phyloP scores from a whole-genome alignment of 805 yeast genomes.

The Ogataea allantospora region DNA sequence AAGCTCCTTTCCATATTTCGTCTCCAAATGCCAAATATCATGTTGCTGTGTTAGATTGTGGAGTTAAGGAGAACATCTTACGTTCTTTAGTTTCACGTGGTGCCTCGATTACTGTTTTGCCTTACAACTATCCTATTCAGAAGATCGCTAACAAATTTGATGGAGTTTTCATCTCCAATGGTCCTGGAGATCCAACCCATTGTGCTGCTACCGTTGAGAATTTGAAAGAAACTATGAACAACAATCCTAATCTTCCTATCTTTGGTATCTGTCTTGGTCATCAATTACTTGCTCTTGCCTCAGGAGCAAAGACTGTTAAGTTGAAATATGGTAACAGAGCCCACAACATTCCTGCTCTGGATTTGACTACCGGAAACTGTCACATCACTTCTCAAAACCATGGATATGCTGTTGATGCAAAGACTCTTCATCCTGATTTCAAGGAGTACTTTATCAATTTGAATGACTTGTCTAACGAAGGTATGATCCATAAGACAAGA shows the following conservation, averaged over 20 bases:
- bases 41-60: slow-evolving; percentile 94
- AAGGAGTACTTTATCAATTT: slow-evolving; percentile 87
- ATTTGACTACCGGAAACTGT: slow-evolving; percentile 85
- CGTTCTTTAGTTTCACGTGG: slow-evolving; percentile 94
- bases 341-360: slow-evolving; percentile 95
- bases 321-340: slow-evolving; percentile 98
- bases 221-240: slow-evolving; percentile 67
- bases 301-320: slow-evolving; percentile 90
- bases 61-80: slow-evolving; percentile 95
- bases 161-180: slow-evolving; percentile 92
- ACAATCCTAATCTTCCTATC: slow-evolving; percentile 70
- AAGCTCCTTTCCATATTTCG: slow-evolving; percentile 87
- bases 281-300: slow-evolving; percentile 91
- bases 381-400: slow-evolving; percentile 99
- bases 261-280: slow-evolving; percentile 98
- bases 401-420: slow-evolving; percentile 92
- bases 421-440: slow-evolving; percentile 72
- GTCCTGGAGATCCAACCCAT: slow-evolving; percentile 97
- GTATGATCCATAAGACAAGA: slow-evolving; percentile 83
- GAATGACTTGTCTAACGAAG: slow-evolving; percentile 96
- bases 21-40: slow-evolving; percentile 64
- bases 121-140: slow-evolving; percentile 91
- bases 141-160: slow-evolving; percentile 89
- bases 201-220: slow-evolving; percentile 75
- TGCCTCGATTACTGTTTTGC: slow-evolving; percentile 94